These are phyloP conservation scores for Metrosideros polymorpha DNA, from an alignment of 441 rosid genomes.

Conservation along the genomic window DNA sequence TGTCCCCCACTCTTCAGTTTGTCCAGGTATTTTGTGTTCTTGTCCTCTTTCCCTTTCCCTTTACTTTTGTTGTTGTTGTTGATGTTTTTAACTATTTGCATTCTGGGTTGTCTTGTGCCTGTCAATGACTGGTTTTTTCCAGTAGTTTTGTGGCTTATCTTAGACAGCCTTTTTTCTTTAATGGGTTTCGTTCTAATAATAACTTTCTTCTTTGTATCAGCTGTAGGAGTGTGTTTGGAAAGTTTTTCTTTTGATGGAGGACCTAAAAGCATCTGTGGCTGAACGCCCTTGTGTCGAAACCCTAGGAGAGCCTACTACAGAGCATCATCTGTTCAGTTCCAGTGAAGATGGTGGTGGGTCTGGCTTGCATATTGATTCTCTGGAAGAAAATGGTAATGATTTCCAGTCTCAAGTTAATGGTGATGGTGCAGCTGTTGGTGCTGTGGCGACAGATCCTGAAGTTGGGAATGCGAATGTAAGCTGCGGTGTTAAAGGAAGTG, in stretches of 20 bases:
- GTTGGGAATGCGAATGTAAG: neutral
- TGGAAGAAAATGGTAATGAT: constrained; percentile 8
- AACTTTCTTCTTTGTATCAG: neutral
- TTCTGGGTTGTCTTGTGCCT: neutral
- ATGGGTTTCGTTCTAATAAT: neutral
- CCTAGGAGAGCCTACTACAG: constrained; percentile 22
- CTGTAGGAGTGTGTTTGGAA: neutral
- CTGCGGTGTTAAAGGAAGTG: neutral
- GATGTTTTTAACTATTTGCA: neutral
- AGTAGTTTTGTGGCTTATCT: neutral
- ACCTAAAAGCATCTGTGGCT: constrained; percentile 28
- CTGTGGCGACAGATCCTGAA: neutral
- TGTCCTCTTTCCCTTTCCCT: neutral
- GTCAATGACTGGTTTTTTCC: neutral
- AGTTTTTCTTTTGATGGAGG: neutral
- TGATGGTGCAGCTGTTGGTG: neutral
- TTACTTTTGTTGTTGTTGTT: neutral
- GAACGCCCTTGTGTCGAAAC: constrained; percentile 28
- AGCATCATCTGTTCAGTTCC: constrained; percentile 10
- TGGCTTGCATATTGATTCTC: constrained; percentile 10
- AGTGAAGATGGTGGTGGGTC: constrained; percentile 10
- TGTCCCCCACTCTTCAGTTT: neutral
- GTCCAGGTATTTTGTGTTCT: neutral
- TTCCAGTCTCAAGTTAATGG: neutral
- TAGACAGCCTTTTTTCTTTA: neutral